Conservation (phyloP, 192 early-diverging fungal species). For the Coemansia sp. region DNA sequence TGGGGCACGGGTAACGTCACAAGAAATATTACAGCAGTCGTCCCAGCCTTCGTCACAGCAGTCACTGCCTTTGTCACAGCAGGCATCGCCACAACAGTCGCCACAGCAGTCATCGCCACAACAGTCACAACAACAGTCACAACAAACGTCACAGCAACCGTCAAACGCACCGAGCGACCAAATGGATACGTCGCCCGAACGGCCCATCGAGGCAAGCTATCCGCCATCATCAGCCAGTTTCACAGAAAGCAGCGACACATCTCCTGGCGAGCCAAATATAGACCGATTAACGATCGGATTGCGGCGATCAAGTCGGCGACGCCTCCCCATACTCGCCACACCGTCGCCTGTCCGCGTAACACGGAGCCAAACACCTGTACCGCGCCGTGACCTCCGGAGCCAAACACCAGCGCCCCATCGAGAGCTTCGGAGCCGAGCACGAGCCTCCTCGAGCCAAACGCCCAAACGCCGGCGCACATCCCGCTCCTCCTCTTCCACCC, state of each 20-base stretch:
- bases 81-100: neutral
- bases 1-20: neutral
- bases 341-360: no score
- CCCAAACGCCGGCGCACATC: neutral
- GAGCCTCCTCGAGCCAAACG: neutral
- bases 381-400: no score
- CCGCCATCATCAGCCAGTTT: neutral
- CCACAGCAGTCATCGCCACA: neutral
- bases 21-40: neutral
- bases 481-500: neutral
- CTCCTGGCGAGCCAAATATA: neutral
- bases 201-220: neutral
- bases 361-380: no score
- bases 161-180: neutral
- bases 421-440: no score
- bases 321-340: no score
- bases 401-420: neutral
- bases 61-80: neutral
- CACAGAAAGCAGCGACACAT: neutral
- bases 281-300: neutral
- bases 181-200: neutral
- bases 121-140: neutral
- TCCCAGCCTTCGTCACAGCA: neutral
- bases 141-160: neutral
- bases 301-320: neutral